Base-by-base conservation (phyloP, 495 filamentous ascomycete species). In the Xanthoparmelia taractica region DNA sequence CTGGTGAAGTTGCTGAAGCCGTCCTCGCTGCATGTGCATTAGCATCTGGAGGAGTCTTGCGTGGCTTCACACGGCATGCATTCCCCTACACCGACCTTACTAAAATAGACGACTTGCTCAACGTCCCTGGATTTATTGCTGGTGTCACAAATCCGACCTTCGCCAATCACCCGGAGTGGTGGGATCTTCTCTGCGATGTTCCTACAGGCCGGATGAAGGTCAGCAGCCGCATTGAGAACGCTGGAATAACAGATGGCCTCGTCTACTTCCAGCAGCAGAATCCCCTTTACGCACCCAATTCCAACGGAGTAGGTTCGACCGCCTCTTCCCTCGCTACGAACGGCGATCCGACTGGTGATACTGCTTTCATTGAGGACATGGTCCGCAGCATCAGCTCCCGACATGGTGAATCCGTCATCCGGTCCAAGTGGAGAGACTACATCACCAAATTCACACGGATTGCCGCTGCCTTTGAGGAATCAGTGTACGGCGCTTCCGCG, bases 41-140 rank as follows among this genome's bases (percentile, higher is more conserved):
- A 37, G 92, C 89, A 27, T 96, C 91, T 31, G 95, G 94, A n/a
- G 94, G 95, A 29, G 80, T 96, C n/a, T 78, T 99, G 23, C 79
- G 91, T 48, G 94, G 95, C 29, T 97, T 97, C 74, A 96, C 92
- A 25, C 85, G 94, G n/a, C 90, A 96, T 76, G 95, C 95, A 18
- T 99, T 99, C 71, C 94, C 94, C 8, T 99, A 99, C 72, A 99
- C 94, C 10, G 94, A 99, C 73, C 81, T 99, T 27, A 96, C 91
- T 50, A 99, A 99, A 73, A 91, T 99, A 57, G 94, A 99, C 67
- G 94, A 97, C 71, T 83, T 99, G 8, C 80, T 97, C 37, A 89
- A 91, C 65, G 95, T 99, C 2, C 92, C 95, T 25, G 94, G 94
- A 11, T 99, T 99, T 72, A 95, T 99, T 69, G 94, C 94, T 25